phyloP scores from a whole-genome alignment of 1,284 basidiomycete species.

The Ustilago cynodontis region DNA sequence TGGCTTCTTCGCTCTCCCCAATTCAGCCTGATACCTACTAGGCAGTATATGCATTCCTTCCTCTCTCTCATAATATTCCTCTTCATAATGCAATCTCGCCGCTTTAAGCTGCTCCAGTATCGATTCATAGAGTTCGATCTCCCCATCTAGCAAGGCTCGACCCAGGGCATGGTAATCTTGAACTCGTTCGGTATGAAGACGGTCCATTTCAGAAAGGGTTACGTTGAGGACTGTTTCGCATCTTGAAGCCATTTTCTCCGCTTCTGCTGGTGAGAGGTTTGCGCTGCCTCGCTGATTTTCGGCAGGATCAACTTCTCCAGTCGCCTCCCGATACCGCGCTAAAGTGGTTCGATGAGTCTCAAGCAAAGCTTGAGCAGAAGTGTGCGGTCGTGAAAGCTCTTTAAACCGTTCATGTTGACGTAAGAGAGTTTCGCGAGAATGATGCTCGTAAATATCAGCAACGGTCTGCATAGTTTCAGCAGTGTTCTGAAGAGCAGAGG shows the following conservation, averaged over 20 bases:
- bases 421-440: slow-evolving; percentile 80
- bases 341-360: slow-evolving; percentile 75
- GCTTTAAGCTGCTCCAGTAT: slow-evolving; percentile 40
- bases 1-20: slow-evolving; percentile 27
- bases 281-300: background rate
- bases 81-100: slow-evolving; percentile 43
- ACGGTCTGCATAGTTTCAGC: slow-evolving; percentile 80
- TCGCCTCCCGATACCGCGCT: slow-evolving; percentile 71
- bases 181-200: slow-evolving; percentile 53
- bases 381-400: slow-evolving; percentile 78
- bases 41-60: slow-evolving; percentile 26
- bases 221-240: slow-evolving; percentile 89
- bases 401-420: slow-evolving; percentile 82
- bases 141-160: slow-evolving; percentile 42
- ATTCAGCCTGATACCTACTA: slow-evolving; percentile 28
- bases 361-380: slow-evolving; percentile 79
- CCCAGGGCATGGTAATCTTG: slow-evolving; percentile 58
- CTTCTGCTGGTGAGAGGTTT: slow-evolving; percentile 17
- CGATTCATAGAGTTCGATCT: slow-evolving; percentile 56
- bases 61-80: slow-evolving; percentile 40
- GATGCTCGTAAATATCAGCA: slow-evolving; percentile 80
- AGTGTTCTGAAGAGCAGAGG: slow-evolving; percentile 82
- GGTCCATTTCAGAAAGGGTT: slow-evolving; percentile 87
- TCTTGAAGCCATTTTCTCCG: slow-evolving; percentile 75
- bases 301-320: slow-evolving; percentile 17